phyloP scores from a whole-genome alignment of 768 basidiomycete species.

The Xerocomellus amylosporus region DNA sequence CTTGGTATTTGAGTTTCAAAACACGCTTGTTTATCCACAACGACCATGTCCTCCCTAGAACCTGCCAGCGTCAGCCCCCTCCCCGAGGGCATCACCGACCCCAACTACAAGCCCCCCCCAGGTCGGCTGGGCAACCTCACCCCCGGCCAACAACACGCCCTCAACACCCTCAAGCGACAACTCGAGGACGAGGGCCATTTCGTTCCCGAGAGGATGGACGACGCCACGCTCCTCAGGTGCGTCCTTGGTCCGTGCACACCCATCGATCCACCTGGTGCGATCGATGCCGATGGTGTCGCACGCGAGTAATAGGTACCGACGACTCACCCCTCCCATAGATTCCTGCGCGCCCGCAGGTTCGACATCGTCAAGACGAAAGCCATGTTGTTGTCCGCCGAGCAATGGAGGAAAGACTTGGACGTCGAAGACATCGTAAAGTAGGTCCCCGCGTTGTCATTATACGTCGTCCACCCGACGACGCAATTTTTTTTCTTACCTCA shows the following conservation, averaged over 20 bases:
- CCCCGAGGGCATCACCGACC: constrained; percentile 59
- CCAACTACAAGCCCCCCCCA: constrained; percentile 62
- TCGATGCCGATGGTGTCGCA: constrained; percentile 15
- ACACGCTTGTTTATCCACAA: background rate
- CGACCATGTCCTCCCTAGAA: constrained; percentile 30
- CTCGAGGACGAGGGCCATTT: constrained; percentile 59
- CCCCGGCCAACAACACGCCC: constrained; percentile 54
- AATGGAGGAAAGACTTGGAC: constrained; percentile 87
- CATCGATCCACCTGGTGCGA: constrained; percentile 2
- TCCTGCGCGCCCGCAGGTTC: constrained; percentile 91
- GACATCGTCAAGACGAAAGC: constrained; percentile 76
- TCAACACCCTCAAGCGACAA: constrained; percentile 66
- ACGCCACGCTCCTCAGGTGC: constrained; percentile 65
- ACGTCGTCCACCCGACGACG: background rate
- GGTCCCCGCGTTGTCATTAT: constrained; percentile 23
- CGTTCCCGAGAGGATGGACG: constrained; percentile 64
- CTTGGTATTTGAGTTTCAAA: constrained; percentile 15
- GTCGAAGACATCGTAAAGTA: constrained; percentile 73
- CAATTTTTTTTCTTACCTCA: constrained; percentile 28
- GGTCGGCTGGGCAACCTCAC: constrained; percentile 82
- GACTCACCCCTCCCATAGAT: constrained; percentile 43
- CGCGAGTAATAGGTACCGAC: background rate
- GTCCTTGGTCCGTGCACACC: constrained; percentile 13
- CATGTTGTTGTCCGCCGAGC: constrained; percentile 79
- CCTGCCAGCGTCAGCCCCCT: constrained; percentile 54